These are phyloP conservation scores for Schizosaccharomyces cryophilus DNA, from an alignment of 805 yeast genomes.

Conservation along the genomic window DNA sequence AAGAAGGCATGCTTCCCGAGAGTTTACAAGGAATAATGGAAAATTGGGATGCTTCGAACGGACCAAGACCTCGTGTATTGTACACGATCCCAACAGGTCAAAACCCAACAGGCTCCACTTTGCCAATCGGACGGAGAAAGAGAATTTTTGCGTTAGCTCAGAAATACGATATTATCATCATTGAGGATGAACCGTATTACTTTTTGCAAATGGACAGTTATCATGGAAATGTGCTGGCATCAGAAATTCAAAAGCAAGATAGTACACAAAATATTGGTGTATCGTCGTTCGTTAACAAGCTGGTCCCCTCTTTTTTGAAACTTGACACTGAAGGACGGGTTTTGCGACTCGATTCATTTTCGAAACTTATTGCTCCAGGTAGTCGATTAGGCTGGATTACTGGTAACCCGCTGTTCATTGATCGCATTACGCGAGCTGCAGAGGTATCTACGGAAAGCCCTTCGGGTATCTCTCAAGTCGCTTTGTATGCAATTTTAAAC, in stretches of 20 bases:
- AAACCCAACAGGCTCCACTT: slow-evolving; percentile 86
- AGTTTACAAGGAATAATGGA: slow-evolving; percentile 29
- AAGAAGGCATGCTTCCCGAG: slow-evolving; percentile 35
- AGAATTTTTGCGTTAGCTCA: slow-evolving; percentile 54
- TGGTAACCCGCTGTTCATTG: slow-evolving; percentile 39
- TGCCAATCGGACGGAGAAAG: slow-evolving; percentile 51
- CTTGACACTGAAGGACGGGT: slow-evolving; percentile 76
- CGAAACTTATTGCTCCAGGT: slow-evolving; percentile 85
- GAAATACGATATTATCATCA: slow-evolving; percentile 61
- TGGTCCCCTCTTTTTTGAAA: slow-evolving; percentile 16
- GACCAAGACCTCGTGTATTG: slow-evolving; percentile 54
- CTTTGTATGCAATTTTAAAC: slow-evolving; percentile 38
- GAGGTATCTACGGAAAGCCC: slow-evolving; percentile 66
- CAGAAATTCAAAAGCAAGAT: slow-evolving; percentile 18
- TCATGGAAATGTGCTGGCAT: slow-evolving; percentile 9
- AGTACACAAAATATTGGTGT: slow-evolving; percentile 39
- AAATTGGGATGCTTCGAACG: slow-evolving; percentile 32
- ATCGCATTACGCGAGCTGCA: slow-evolving; percentile 42
- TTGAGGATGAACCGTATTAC: slow-evolving; percentile 96
- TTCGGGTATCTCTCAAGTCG: slow-evolving; percentile 54
- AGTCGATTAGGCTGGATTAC: slow-evolving; percentile 73
- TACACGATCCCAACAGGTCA: slow-evolving; percentile 92
- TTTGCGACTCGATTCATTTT: slow-evolving; percentile 65
- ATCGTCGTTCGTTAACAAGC: neutral
- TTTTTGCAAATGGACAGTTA: slow-evolving; percentile 81